Evolutionary conservation across 2,329 filamentous ascomycete species (phyloP).

Genomic region (Penicillium decumbens): DNA sequence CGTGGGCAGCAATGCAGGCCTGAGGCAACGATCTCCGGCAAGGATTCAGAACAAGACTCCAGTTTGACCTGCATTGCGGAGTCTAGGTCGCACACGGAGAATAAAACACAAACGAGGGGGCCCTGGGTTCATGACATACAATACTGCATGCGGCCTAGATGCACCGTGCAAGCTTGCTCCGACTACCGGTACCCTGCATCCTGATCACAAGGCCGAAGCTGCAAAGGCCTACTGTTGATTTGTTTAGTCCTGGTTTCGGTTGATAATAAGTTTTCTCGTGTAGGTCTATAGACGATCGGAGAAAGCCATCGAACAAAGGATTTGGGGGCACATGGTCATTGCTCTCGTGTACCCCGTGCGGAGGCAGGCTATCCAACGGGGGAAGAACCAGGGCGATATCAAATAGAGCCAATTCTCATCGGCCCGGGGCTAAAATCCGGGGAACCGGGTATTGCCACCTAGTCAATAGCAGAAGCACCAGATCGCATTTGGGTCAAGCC

Average conservation of each 20-base stretch:
- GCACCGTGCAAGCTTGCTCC: neutral
- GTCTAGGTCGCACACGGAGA: conserved; percentile 14
- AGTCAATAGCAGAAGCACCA: neutral
- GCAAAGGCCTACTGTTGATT: neutral
- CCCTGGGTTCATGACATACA: conserved; percentile 7
- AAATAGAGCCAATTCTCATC: neutral
- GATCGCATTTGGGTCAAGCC: neutral
- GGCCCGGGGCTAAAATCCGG: conserved; percentile 19
- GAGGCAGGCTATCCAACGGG: neutral
- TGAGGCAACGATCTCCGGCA: conserved; percentile 8
- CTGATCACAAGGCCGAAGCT: neutral
- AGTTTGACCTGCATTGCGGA: conserved; percentile 4
- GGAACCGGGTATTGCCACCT: conserved; percentile 11
- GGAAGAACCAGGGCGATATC: neutral
- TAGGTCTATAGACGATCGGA: neutral
- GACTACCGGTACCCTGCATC: neutral
- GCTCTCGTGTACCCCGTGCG: conserved; percentile 1
- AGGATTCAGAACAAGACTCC: conserved; percentile 3
- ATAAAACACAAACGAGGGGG: conserved; percentile 15
- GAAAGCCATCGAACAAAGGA: neutral
- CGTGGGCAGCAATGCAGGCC: neutral
- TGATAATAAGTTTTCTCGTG: neutral
- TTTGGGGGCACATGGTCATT: neutral
- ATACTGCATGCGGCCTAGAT: conserved; percentile 2
- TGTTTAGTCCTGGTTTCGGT: neutral